Evolutionary conservation across 139 green algal genomes (phyloP).

Genomic region (Chlorella ohadii): DNA sequence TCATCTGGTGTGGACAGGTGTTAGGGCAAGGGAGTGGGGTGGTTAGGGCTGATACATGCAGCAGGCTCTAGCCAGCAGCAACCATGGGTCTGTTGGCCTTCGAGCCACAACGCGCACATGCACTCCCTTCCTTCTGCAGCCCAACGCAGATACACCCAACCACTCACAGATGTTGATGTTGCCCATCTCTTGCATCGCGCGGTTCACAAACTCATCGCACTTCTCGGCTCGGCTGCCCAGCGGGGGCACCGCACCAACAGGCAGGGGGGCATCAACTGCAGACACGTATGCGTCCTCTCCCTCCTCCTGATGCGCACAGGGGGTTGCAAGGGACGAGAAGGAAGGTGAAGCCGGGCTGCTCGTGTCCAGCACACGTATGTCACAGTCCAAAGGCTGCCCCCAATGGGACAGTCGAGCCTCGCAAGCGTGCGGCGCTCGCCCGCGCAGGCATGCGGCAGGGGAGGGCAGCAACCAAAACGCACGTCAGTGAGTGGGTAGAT

Average conservation of each 20-base stretch:
- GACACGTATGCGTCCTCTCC: neutral
- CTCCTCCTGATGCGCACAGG: neutral
- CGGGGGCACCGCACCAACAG: neutral
- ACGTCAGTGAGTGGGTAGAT: constrained; percentile 39
- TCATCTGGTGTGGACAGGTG: constrained; percentile 43
- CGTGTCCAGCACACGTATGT: too few relatives aligned
- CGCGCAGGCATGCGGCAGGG: neutral
- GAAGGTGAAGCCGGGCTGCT: too few relatives aligned
- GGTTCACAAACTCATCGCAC: constrained; percentile 40
- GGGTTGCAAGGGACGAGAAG: too few relatives aligned
- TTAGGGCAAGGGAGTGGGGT: too few relatives aligned
- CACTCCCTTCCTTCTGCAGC: too few relatives aligned
- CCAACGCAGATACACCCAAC: neutral
- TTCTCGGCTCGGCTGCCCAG: neutral
- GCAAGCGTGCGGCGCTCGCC: too few relatives aligned
- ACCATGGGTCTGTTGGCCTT: too few relatives aligned
- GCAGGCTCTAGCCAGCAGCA: too few relatives aligned
- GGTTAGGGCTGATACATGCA: too few relatives aligned
- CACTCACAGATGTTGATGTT: constrained; percentile 66
- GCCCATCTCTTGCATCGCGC: constrained; percentile 49
- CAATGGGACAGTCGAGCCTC: neutral
- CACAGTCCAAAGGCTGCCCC: too few relatives aligned
- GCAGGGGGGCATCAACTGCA: neutral
- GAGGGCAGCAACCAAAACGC: neutral
- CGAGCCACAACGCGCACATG: too few relatives aligned